Conservation (phyloP, 495 filamentous ascomycete genomes). For the Extremus antarcticus region DNA sequence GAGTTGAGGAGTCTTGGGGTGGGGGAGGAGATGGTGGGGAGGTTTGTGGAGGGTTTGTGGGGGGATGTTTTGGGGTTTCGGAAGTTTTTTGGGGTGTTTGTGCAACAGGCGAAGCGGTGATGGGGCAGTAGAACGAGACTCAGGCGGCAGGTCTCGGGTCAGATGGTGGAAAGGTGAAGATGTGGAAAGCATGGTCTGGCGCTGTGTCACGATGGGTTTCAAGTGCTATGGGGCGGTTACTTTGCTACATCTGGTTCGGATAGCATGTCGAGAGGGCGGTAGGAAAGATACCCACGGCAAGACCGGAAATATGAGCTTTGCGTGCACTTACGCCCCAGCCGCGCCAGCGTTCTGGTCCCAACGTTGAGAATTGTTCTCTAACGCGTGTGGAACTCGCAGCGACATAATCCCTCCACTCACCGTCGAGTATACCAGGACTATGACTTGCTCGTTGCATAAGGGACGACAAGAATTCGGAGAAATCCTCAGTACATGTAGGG, state of each 20-base stretch:
- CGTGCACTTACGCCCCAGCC: too few species aligned
- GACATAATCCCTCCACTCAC: too few species aligned
- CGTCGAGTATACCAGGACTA: too few species aligned
- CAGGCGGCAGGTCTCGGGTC: not conserved
- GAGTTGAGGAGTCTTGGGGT: conserved; percentile 42
- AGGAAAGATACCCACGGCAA: not conserved
- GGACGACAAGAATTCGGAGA: too few species aligned
- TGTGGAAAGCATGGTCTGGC: not conserved
- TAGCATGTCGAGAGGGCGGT: too few species aligned
- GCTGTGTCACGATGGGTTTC: not conserved
- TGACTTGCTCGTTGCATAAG: too few species aligned
- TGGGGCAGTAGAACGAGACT: not conserved
- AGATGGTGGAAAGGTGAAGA: not conserved
- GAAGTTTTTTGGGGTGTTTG: conserved; percentile 28
- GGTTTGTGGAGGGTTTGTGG: conserved; percentile 18
- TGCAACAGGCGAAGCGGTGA: conserved; percentile 21
- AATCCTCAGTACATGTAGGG: too few species aligned
- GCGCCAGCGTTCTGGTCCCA: too few species aligned
- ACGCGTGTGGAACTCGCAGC: not conserved
- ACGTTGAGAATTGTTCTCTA: not conserved
- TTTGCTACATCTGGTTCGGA: too few species aligned
- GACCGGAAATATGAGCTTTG: too few species aligned
- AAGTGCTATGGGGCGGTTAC: not conserved
- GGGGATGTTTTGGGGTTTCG: conserved; percentile 27
- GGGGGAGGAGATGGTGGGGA: conserved; percentile 3